phyloP scores from a whole-genome alignment of 345 rosid genomes.

The Capsella bursapastoris region DNA sequence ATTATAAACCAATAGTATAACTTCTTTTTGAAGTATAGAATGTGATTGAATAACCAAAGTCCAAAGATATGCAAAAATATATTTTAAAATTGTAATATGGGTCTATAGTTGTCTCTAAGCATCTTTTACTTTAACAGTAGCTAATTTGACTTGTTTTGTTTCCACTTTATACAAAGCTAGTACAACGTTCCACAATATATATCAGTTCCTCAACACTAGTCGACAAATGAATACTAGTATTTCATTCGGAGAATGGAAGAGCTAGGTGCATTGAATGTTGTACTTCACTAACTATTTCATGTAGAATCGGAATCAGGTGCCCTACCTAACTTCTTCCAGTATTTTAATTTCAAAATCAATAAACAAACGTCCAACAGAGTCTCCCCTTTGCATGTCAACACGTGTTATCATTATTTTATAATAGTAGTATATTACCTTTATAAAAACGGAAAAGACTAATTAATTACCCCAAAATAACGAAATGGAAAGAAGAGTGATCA shows the following conservation, averaged over 20 bases:
- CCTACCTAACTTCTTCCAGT: slow-evolving; percentile 21
- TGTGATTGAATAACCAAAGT: background rate
- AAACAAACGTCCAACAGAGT: slow-evolving; percentile 9
- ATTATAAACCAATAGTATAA: slow-evolving; percentile 27
- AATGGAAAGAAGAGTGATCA: background rate
- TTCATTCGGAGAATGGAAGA: slow-evolving; percentile 1
- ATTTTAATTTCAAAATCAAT: slow-evolving; percentile 32
- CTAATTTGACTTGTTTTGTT: slow-evolving; percentile 12
- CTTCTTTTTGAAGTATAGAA: slow-evolving; percentile 17
- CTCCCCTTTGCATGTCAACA: slow-evolving; percentile 33
- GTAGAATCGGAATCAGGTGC: slow-evolving; percentile 46
- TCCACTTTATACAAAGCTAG: background rate
- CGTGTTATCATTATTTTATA: slow-evolving; percentile 22
- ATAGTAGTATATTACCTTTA: background rate
- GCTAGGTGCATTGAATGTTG: slow-evolving; percentile 35
- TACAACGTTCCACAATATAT: slow-evolving; percentile 17
- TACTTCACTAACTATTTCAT: slow-evolving; percentile 27
- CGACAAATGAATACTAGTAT: background rate
- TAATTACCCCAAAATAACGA: background rate
- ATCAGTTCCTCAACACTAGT: slow-evolving; percentile 3
- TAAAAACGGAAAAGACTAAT: background rate
- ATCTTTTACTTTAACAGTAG: slow-evolving; percentile 40
- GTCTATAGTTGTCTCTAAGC: slow-evolving; percentile 30
- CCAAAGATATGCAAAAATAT: background rate
- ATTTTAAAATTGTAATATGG: slow-evolving; percentile 11